Conservation (phyloP, 495 filamentous ascomycete species). For the Trichocladium uniseriatum region DNA sequence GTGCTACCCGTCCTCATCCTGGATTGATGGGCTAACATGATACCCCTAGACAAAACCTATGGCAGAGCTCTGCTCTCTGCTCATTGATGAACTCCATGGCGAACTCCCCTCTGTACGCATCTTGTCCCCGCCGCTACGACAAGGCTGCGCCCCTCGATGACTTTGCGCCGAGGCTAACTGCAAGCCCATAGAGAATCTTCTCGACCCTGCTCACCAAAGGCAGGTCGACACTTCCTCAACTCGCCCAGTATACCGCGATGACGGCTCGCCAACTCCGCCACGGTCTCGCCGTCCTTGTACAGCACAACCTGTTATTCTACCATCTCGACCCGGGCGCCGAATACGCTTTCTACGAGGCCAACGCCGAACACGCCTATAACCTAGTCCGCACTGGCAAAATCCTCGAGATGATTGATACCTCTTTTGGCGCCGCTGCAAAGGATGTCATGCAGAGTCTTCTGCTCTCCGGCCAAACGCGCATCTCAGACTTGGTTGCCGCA, state of each 20-base stretch:
- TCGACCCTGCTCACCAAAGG: constrained; percentile 67
- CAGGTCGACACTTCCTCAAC: constrained; percentile 56
- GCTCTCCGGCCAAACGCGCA: constrained; percentile 63
- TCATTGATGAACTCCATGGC: constrained; percentile 83
- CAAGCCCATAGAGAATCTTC: constrained; percentile 57
- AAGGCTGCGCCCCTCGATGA: not conserved
- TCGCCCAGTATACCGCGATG: constrained; percentile 60
- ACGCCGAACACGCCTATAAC: constrained; percentile 63
- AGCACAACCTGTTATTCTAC: constrained; percentile 78
- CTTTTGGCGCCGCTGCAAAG: constrained; percentile 60
- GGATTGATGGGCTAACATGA: not conserved
- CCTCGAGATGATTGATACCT: constrained; percentile 59
- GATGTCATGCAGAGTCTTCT: constrained; percentile 65
- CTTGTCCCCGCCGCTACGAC: not conserved
- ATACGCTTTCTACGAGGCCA: constrained; percentile 69
- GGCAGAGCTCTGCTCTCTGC: constrained; percentile 75
- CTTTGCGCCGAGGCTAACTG: constrained; percentile 12
- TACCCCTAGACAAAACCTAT: constrained; percentile 44
- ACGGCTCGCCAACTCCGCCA: constrained; percentile 59
- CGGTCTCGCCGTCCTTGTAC: constrained; percentile 73
- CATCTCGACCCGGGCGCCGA: constrained; percentile 53
- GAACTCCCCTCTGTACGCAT: constrained; percentile 75
- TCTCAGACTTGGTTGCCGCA: constrained; percentile 55
- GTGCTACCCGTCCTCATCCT: not conserved
- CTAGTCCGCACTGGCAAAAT: constrained; percentile 75